Evolutionary conservation across 176 grass and related monocot genomes (phyloP).

Genomic region (Pontederia crassipes): DNA sequence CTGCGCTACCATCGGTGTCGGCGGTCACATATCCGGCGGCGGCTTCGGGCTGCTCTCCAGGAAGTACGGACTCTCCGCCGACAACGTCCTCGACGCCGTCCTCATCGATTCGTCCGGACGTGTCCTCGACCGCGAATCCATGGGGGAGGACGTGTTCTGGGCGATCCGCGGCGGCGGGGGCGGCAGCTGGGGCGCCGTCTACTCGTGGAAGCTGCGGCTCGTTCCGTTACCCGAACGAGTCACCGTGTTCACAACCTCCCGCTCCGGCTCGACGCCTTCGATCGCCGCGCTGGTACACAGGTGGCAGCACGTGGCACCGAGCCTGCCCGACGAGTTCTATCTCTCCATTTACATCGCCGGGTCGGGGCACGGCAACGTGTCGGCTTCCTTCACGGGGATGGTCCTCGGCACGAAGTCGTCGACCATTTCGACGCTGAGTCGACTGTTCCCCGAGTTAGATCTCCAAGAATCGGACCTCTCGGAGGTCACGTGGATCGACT

Average conservation of each 20-base stretch:
- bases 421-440: conserved; percentile 17
- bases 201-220: conserved; percentile 69
- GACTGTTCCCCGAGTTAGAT: conserved; percentile 28
- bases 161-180: conserved; percentile 60
- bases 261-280: conserved; percentile 10
- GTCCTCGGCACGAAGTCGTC: conserved; percentile 16
- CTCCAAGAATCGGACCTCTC: conserved; percentile 14
- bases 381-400: conserved; percentile 30
- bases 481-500: conserved; percentile 59
- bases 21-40: conserved; percentile 41
- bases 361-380: conserved; percentile 18
- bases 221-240: conserved; percentile 30
- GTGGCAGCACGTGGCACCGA: conserved; percentile 43
- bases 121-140: conserved; percentile 3
- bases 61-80: conserved; percentile 40
- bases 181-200: conserved; percentile 63
- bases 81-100: conserved; percentile 48
- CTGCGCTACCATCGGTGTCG: conserved; percentile 41
- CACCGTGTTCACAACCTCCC: conserved; percentile 14
- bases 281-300: conserved; percentile 31
- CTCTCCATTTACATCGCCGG: conserved; percentile 17
- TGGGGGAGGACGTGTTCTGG: conserved; percentile 69
- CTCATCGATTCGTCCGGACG: conserved; percentile 21
- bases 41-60: conserved; percentile 50
- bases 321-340: conserved; percentile 50